Evolutionary conservation across 2,329 filamentous ascomycete species (phyloP), one percentile per base, ranked within the genome.

Genomic region (Microdochium trichocladiopsis): DNA sequence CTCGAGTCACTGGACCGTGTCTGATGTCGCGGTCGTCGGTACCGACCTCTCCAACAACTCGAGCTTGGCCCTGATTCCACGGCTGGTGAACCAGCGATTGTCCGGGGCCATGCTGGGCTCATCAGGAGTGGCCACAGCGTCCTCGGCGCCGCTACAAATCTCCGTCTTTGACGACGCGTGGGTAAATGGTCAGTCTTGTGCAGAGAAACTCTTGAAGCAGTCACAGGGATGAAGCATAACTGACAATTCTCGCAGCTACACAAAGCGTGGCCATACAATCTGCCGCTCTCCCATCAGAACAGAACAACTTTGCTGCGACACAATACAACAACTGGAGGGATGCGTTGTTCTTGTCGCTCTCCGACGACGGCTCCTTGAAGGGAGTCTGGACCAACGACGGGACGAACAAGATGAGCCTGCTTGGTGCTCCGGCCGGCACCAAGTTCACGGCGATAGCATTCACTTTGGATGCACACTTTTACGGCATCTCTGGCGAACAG

Each of bases 391-490:
- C 14, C 18, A 18, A 45, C 5, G 21, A 45, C 21, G 21, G 4
- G 3, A 22, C 41, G 9, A 22, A 21, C 12, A 45, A 45, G 12
- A 22, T 45, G 18, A 22, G 14, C 9, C 18, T 45, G 18, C 16
- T 45, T 18, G 41, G 18, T 12, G 41, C n/a, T 8, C 41, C 41
- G 11, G 41, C 21, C 6, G 41, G 41, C 41, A 23, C 48, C 21
- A 61, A 60, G 28, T 62, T 63, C 48, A 58, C 57, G 4, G 53
- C 60, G 24, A 61, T 63, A 51, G 57, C 61, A 4, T 57, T 62
- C 52, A 57, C 58, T 23, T 50, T 53, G 6, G 60, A 63, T 25
- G 61, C 55, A 18, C 60, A 58, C 54, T 59, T 63, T 50, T 63
- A 63, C 49, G 61, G 55, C 18, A 62, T 63, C n/a, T 58, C 60